phyloP scores from a whole-genome alignment of 768 basidiomycete genomes.

The Cystobasidium onofrii region DNA sequence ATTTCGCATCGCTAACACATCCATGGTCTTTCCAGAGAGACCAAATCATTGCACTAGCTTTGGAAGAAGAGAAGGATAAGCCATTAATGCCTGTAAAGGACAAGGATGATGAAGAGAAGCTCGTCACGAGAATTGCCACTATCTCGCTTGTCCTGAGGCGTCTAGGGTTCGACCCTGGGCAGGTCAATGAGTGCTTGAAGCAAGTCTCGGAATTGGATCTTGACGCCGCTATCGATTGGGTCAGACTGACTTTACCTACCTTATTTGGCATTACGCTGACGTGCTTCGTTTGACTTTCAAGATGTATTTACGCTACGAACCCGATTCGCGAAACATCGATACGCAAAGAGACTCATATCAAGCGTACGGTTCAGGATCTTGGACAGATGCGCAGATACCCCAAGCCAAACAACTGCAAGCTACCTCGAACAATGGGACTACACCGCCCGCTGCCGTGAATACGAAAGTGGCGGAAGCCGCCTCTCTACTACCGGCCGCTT shows the following conservation, averaged over 20 bases:
- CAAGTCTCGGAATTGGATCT: conserved; percentile 60
- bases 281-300: not conserved
- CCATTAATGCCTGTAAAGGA: not conserved
- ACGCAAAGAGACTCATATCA: not conserved
- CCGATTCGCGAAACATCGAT: not conserved
- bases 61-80: conserved; percentile 1
- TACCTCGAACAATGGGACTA: not conserved
- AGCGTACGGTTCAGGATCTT: not conserved
- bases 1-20: not conserved
- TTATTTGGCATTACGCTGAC: not conserved
- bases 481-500: no score
- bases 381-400: not conserved
- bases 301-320: conserved; percentile 2
- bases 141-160: conserved; percentile 72
- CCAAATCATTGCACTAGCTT: not conserved
- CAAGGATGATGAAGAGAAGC: conserved; percentile 62
- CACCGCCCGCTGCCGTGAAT: no score
- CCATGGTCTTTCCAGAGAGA: conserved; percentile 3
- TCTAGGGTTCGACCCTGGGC: conserved; percentile 63
- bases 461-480: no score
- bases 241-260: no score
- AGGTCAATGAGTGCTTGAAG: conserved; percentile 64
- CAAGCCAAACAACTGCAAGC: not conserved
- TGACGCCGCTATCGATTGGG: conserved; percentile 91
- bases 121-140: conserved; percentile 60